phyloP scores from a whole-genome alignment of 78 protist genomes.

The Bodo saltans region DNA sequence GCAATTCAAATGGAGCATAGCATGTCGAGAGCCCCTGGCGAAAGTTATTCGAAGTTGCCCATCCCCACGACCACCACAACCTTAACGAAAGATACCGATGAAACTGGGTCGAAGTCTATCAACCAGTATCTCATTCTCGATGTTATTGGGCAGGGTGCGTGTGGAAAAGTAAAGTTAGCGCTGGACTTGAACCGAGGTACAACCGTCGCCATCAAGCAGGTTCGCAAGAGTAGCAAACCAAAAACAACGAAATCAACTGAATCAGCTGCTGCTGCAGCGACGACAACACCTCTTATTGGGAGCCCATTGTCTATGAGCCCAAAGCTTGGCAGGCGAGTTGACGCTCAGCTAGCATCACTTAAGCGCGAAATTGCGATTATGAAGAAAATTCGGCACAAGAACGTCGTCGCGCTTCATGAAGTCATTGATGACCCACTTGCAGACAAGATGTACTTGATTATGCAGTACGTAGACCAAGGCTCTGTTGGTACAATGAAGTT shows the following conservation, averaged over 20 bases:
- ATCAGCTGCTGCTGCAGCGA: no score
- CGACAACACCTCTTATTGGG: no score
- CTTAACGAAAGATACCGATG: no score
- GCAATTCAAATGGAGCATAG: no score
- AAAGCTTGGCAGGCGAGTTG: background rate
- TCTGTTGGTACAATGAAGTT: background rate
- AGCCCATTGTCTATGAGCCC: no score
- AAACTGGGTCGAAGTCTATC: slow-evolving; percentile 1
- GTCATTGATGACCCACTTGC: slow-evolving; percentile 62
- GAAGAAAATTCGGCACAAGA: slow-evolving; percentile 15
- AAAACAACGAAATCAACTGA: no score
- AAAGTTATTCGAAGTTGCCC: no score
- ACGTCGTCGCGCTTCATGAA: slow-evolving; percentile 21
- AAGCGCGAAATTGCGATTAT: slow-evolving; percentile 28
- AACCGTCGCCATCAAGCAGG: slow-evolving; percentile 1
- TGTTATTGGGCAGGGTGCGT: background rate
- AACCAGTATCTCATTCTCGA: slow-evolving; percentile 9
- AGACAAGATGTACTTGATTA: slow-evolving; percentile 19
- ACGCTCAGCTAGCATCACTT: background rate
- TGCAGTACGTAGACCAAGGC: background rate
- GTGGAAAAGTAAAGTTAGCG: slow-evolving; percentile 24
- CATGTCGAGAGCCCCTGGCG: no score
- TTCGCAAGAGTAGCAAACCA: background rate
- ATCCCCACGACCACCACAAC: no score
- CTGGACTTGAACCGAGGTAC: background rate